A percentile compares a stretch with the other conserved stretches of the same genome.
Conservation (phyloP, 2,329 filamentous ascomycete genomes). For the Coleophoma cylindrospora region DNA sequence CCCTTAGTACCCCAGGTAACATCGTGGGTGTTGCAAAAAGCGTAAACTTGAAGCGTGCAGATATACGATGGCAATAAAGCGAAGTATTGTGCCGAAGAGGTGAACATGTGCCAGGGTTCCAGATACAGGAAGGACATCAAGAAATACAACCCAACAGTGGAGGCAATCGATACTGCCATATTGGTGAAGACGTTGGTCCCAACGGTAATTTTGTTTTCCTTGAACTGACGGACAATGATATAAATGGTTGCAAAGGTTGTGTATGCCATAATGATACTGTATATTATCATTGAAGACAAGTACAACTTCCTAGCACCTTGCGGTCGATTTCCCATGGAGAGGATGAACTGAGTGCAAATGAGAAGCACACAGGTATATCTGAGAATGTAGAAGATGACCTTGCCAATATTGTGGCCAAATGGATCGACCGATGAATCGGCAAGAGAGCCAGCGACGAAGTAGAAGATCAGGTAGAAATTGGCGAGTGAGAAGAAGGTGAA, state of each 20-base stretch:
- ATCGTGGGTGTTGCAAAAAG: conserved; percentile 98
- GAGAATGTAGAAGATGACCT: conserved; percentile 79
- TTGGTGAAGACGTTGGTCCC: conserved; percentile 94
- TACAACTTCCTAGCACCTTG: conserved; percentile 94
- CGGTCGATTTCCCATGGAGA: conserved; percentile 92
- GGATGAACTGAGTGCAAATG: conserved; percentile 92
- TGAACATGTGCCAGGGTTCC: conserved; percentile 99
- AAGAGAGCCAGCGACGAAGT: conserved; percentile 91
- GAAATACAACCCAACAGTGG: conserved; percentile 91
- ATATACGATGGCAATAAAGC: conserved; percentile 88
- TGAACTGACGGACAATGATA: conserved; percentile 80
- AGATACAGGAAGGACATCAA: conserved; percentile 94
- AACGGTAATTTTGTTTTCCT: conserved; percentile 42
- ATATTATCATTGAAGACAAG: conserved; percentile 81
- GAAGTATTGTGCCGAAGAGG: conserved; percentile 86
- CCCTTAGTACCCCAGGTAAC: conserved; percentile 99
- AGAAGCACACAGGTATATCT: conserved; percentile 82
- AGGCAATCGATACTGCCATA: conserved; percentile 82
- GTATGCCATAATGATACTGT: conserved; percentile 91
- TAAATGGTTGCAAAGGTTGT: conserved; percentile 86
- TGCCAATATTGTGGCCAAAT: conserved; percentile 82
- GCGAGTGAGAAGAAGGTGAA: conserved; percentile 98
- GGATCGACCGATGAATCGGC: conserved; percentile 77
- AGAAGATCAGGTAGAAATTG: conserved; percentile 99
- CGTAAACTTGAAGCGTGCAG: conserved; percentile 95